Evolutionary conservation across 108 stramenopile species (phyloP).

Genomic region (Bacterosira constricta): DNA sequence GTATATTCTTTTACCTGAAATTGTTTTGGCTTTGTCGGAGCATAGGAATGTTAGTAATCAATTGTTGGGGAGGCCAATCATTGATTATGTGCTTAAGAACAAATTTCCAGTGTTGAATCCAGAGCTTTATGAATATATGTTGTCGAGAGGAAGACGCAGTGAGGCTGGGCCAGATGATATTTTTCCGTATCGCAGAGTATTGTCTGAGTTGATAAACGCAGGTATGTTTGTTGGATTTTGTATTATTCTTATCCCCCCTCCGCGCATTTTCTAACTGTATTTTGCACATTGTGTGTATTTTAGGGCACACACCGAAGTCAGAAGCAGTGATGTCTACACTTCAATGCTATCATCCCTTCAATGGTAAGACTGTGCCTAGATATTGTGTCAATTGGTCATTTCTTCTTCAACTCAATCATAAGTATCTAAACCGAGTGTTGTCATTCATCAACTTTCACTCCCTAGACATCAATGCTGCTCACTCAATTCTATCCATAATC

Average conservation of each 20-base stretch:
- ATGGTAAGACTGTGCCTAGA: conserved; percentile 1
- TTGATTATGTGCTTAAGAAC: conserved; percentile 32
- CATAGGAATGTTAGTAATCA: conserved; percentile 6
- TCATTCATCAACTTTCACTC: neutral
- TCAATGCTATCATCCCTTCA: conserved; percentile 37
- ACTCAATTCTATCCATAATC: conserved; percentile 18
- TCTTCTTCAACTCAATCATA: neutral
- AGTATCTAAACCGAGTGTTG: neutral
- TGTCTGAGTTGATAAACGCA: conserved; percentile 29
- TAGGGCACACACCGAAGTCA: conserved; percentile 39
- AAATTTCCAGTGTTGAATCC: conserved; percentile 36
- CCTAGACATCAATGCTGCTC: conserved; percentile 14
- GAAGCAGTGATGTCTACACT: conserved; percentile 17
- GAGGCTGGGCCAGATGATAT: neutral
- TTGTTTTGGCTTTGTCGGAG: conserved; percentile 7
- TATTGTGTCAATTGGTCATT: neutral
- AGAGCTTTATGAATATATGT: conserved; percentile 23
- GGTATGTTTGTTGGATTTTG: conserved; percentile 8
- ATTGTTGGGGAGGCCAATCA: conserved; percentile 21
- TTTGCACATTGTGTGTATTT: too few species aligned
- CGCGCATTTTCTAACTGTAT: too few species aligned
- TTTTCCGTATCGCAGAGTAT: conserved; percentile 34
- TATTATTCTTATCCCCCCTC: neutral
- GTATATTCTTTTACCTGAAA: conserved; percentile 35
- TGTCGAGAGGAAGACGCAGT: conserved; percentile 7